These are phyloP conservation scores for Pichia manshurica DNA, from an alignment of 805 yeast species.

Conservation along the genomic window DNA sequence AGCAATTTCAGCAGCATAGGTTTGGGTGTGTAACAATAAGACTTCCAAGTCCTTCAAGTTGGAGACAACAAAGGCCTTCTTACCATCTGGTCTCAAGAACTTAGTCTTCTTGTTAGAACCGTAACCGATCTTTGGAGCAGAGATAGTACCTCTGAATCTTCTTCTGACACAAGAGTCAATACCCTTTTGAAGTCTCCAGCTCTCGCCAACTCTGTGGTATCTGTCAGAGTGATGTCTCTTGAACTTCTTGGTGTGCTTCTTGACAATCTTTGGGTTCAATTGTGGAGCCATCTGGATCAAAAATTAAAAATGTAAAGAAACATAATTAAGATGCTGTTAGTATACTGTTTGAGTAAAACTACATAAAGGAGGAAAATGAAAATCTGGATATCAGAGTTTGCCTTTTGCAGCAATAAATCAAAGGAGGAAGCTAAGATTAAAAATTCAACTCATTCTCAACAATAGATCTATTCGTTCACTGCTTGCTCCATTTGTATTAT, in stretches of 20 bases:
- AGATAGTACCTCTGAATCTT: slow-evolving; percentile 98
- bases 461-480: too few species aligned
- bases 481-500: too few species aligned
- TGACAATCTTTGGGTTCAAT: slow-evolving; percentile 98
- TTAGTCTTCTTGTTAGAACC: slow-evolving; percentile 99
- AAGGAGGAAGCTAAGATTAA: too few species aligned
- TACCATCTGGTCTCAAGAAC: slow-evolving; percentile 94
- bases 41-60: slow-evolving; percentile 93
- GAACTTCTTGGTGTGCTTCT: slow-evolving; percentile 98
- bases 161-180: slow-evolving; percentile 99
- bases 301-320: slow-evolving; percentile 1
- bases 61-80: slow-evolving; percentile 91
- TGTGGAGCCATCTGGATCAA: slow-evolving; percentile 81
- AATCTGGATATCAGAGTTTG: not conserved
- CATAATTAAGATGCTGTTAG: not conserved
- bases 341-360: not conserved
- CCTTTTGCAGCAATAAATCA: too few species aligned
- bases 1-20: slow-evolving; percentile 99
- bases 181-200: slow-evolving; percentile 99
- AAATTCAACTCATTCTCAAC: too few species aligned
- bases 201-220: slow-evolving; percentile 95
- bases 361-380: not conserved
- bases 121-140: slow-evolving; percentile 99
- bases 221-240: slow-evolving; percentile 99
- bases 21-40: slow-evolving; percentile 92